These are phyloP conservation scores for Cerrena zonata DNA, from an alignment of 1,284 basidiomycete species.

Conservation along the genomic window DNA sequence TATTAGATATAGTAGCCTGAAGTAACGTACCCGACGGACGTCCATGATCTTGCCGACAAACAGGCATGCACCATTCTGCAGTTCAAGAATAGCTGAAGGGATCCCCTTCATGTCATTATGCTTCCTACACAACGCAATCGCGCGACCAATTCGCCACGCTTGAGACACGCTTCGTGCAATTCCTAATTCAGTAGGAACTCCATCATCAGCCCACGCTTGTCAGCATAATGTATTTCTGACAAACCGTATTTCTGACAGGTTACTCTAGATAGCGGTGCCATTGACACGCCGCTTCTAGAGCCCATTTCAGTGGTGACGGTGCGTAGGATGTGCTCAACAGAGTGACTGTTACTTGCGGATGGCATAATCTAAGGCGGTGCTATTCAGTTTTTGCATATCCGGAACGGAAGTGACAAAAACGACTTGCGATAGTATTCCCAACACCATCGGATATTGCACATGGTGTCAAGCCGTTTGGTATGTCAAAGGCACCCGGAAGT, in stretches of 20 bases:
- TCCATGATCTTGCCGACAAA: conserved; percentile 51
- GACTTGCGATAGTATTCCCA: conserved; percentile 33
- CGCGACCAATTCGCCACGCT: conserved; percentile 49
- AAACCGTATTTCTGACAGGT: conserved; percentile 34
- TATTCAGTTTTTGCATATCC: not conserved
- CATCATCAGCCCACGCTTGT: not conserved
- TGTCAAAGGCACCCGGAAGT: conserved; percentile 36
- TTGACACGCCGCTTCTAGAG: conserved; percentile 37
- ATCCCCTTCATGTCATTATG: conserved; percentile 38
- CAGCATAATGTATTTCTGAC: not conserved
- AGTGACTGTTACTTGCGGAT: conserved; percentile 22
- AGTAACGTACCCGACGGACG: conserved; percentile 33
- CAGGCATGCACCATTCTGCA: conserved; percentile 45
- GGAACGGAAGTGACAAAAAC: not conserved
- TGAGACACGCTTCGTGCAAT: conserved; percentile 45
- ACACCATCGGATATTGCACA: conserved; percentile 42
- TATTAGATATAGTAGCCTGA: too few species aligned
- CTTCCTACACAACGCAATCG: conserved; percentile 24
- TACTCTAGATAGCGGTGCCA: conserved; percentile 32
- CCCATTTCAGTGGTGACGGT: conserved; percentile 36
- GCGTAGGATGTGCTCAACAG: conserved; percentile 29
- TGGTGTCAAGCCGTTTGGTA: conserved; percentile 35
- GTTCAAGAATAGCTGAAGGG: conserved; percentile 42
- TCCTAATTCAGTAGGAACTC: conserved; percentile 17
- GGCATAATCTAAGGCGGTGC: conserved; percentile 22